Base-by-base conservation (phyloP, 169 alveolate genomes). In the Babesia caballi region DNA sequence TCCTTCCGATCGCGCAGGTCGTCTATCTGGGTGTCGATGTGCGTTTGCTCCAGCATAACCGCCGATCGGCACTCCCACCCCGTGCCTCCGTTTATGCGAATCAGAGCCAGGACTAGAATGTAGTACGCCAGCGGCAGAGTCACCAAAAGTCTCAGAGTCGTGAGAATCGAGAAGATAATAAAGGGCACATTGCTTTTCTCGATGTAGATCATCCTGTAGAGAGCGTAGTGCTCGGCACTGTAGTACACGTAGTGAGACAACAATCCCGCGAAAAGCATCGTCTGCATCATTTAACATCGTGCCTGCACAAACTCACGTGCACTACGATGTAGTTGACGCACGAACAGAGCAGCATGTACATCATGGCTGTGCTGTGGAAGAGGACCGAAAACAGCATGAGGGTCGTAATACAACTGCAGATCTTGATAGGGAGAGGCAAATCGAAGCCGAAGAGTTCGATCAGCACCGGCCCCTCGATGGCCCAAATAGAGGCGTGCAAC, bases 61-160 rank as follows among this genome's bases (percentile, higher is more conserved):
- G 85, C 82, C 23, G 85, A 21, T 11, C 17, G 56, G 36, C 63
- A 21, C 23, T 50, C 71, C 73, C 77, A 76, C 28, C 85, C 85
- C 11, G 57, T 54, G 3, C 85, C 85, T 2, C 80, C 85, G 40
- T 30, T 32, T 25, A 30, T 58, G 2, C 85, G 51, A 0, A 76
- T 76, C 8, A 51, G 8, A 21, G 56, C 59, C 41, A 76, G 72
- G 6, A 76, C 66, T 32, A 76, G 47, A 1, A 59, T 27, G 40
- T 76, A 76, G 72, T 76, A 76, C 36, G 32, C n/a, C 49, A 58
- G 38, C 27, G 85, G 85, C 5, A 76, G n/a, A 1, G 42, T 35
- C 46, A 67, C 15, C 23, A 76, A 7, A 4, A 76, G 27, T 46
- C 85, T 76, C 17, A 65, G 6, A 21, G 53, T 2, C 11, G 66